Evolutionary conservation across 106 monocot species (phyloP), one percentile per base, ranked within the genome.

Genomic region (Iris macrosiphon): DNA sequence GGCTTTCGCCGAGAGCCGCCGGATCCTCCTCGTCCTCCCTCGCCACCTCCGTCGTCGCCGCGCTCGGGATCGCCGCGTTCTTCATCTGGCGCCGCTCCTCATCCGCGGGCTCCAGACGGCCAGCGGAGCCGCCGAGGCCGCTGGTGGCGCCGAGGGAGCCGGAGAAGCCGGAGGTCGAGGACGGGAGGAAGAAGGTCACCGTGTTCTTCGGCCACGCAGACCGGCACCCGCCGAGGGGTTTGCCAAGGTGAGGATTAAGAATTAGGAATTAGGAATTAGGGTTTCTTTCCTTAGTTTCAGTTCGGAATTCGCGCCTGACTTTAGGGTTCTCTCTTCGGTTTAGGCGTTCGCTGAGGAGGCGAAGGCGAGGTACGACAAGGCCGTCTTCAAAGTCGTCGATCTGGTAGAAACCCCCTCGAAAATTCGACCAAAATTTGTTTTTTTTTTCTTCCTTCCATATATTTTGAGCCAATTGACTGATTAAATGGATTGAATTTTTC

Each of bases 171-270:
- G 88, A 89, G 31, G 64, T 59, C 7, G 85, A 89, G 25, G 94
- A 89, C 7, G 89, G 82, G 61, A 76, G 59, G 77, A 79, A 82
- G 69, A 85, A 64, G 71, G 82, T 96, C 25, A 79, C 79, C 20
- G 59, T 96, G 28, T 89, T 96, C 68, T 96, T 89, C 52, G 95
- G 95, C n/a, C 12, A 96, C 95, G 29, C 95, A 96, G 77, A 96
- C 67, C 7, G 67, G 67, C 26, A 67, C 67, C n/a, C 10, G 67
- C 67, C 10, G 67, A 67, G 27, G 67, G 67, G 6, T 96, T 96
- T 39, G 89, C 95, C 9, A 96, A 96, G 95, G 95, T 94, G 15
- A n/a, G n/a, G n/a, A 26, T 24, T 40, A 31, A 11, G 19, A n/a
- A 4, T 35, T n/a, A 35, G 34, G 4, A n/a, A n/a, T n/a, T n/a